These are phyloP conservation scores for Ophiostoma ips DNA, from an alignment of 2,329 filamentous ascomycete genomes.

Conservation along the genomic window DNA sequence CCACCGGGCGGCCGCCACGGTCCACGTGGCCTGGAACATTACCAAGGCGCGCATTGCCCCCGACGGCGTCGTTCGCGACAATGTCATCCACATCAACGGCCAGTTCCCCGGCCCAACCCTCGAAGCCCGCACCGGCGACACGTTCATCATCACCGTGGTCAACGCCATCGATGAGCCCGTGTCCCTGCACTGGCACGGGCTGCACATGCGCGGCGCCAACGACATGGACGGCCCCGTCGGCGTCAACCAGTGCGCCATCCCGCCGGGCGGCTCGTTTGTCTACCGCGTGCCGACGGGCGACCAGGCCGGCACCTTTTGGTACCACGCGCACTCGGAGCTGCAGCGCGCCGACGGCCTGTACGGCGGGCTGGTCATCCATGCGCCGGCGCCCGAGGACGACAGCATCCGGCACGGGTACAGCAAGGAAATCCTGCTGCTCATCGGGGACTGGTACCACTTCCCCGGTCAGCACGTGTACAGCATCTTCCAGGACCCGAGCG, in stretches of 20 bases:
- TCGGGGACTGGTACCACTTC: slow-evolving; percentile 48
- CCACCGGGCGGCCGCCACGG: slow-evolving; percentile 20
- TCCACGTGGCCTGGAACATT: slow-evolving; percentile 27
- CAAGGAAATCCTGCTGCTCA: slow-evolving; percentile 48
- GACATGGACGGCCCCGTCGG: slow-evolving; percentile 58
- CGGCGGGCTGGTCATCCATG: slow-evolving; percentile 48
- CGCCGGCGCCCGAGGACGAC: slow-evolving; percentile 36
- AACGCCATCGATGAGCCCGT: slow-evolving; percentile 28
- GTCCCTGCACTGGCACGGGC: slow-evolving; percentile 33
- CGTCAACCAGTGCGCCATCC: slow-evolving; percentile 54
- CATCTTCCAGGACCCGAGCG: slow-evolving; percentile 7
- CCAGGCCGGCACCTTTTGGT: slow-evolving; percentile 28
- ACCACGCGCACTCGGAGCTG: slow-evolving; percentile 56
- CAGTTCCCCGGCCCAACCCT: slow-evolving; percentile 35
- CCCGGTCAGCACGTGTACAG: slow-evolving; percentile 2
- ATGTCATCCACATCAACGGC: slow-evolving; percentile 33
- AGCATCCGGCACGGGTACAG: slow-evolving; percentile 40
- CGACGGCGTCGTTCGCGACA: slow-evolving; percentile 37
- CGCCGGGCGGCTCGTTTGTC: slow-evolving; percentile 46
- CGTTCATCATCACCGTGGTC: slow-evolving; percentile 26
- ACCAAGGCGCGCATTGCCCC: slow-evolving; percentile 25
- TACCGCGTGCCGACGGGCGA: slow-evolving; percentile 27
- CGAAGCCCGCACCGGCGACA: slow-evolving; percentile 33
- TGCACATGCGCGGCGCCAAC: slow-evolving; percentile 21
- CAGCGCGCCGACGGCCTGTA: slow-evolving; percentile 57